phyloP scores from a whole-genome alignment of 176 grass and related monocot species.

The Guadua angustifolia region DNA sequence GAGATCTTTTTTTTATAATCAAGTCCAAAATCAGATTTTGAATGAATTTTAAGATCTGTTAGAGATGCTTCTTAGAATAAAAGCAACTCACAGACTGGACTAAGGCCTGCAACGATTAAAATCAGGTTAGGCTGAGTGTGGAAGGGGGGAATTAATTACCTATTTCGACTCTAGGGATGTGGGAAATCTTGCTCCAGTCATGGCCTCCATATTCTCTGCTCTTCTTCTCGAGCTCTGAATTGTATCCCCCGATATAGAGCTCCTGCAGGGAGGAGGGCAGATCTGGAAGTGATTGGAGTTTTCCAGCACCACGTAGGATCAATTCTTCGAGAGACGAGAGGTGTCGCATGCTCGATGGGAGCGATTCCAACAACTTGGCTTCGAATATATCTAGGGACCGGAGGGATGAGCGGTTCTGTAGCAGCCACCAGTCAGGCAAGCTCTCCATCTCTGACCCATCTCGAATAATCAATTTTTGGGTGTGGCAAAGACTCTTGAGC shows the following conservation, averaged over 20 bases:
- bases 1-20: too few relatives aligned
- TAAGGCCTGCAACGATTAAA: not conserved
- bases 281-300: constrained; percentile 13
- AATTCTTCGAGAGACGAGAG: not conserved
- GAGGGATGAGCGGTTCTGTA: not conserved
- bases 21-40: too few relatives aligned
- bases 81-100: not conserved
- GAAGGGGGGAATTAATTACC: not conserved
- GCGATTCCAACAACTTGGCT: not conserved
- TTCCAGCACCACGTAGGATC: not conserved
- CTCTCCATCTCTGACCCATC: not conserved
- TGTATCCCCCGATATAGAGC: not conserved
- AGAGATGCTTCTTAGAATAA: not conserved
- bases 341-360: not conserved
- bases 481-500: not conserved
- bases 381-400: fast-evolving
- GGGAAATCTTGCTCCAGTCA: not conserved
- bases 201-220: not conserved
- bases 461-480: fast-evolving
- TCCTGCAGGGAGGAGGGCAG: constrained; percentile 18
- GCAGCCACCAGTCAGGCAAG: not conserved
- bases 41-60: too few relatives aligned
- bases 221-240: not conserved
- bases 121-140: not conserved
- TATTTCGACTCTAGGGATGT: not conserved